Base-by-base conservation (phyloP, 352 stramenopile genomes). In the Sclerospora graminicola region DNA sequence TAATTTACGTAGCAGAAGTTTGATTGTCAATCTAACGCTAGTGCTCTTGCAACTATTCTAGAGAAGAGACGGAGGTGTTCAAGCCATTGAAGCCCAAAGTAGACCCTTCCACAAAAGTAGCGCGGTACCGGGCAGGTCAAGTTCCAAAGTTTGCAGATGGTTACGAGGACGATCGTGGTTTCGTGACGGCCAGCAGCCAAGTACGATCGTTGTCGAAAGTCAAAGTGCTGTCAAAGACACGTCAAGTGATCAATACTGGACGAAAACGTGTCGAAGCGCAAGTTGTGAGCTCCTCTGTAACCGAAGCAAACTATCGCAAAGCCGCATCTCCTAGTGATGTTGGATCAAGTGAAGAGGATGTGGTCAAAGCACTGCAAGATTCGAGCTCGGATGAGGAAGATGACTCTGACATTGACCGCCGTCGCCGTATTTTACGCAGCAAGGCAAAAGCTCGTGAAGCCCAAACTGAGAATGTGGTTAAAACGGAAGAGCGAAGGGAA, bases 71-170 rank as follows among this genome's bases (percentile, higher is more conserved):
- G 8, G 75, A 89, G 18, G 53, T 70, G 42, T 89, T 84, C 42
- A 77, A 84, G 38, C 68, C 73, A 23, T 64, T 79, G 40, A 82
- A 91, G 52, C 82, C 82, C 32, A 84, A 85, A 28, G 54, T 94
- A 16, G 82, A 94, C 30, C 60, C 64, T 30, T 85, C 77, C 34
- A 85, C 72, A 29, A 89, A 90, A 52, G 75, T 94, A 33, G 45
- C 63, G n/a, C 77, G 82, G 13, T 90, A 94, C 43, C 77, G 82
- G 29, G 79, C 82, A 19, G 82, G 82, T 6, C 75, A 91, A 33
- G 79, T 91, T 6, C 82, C 82, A 20, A 64, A 76, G 15, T 91
- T 87, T 39, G 79, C 79, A 0, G 45, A 67, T 0, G 77, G 75
- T 0, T 87, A 85, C 45, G 76, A 91, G 37, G 79, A 89, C 4